Base-by-base conservation (phyloP, 2,329 filamentous ascomycete genomes). In the Aspergillus hortae region DNA sequence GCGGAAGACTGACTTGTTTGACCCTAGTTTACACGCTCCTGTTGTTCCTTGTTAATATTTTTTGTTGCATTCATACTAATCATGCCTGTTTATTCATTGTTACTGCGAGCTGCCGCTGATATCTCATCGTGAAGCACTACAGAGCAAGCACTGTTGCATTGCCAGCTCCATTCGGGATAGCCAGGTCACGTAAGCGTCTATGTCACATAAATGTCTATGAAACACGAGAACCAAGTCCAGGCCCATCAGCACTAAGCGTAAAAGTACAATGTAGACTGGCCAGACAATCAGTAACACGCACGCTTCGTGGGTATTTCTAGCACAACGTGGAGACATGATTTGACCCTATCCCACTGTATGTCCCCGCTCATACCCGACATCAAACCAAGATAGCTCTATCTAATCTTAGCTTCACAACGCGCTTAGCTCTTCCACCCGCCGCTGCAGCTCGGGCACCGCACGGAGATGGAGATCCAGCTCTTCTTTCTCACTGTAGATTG, bases 391-490 rank as follows among this genome's bases (percentile, higher is more conserved):
- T 30, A 30, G 27, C 27, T 11, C 27, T 38, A 38, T n/a, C 35
- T 38, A 38, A 38, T 9, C 12, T 11, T 14, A 7, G 14, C 10
- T n/a, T 17, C 25, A n/a, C 17, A 42, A 56, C 30, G 77, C 78
- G 50, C 80, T 89, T 70, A 97, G 74, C 74, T 97, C 92, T 14
- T 80, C 84, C 67, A 97, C 85, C 50, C 94, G 81, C 69, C 87
- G 86, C 79, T 96, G 87, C 58, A 96, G 81, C 65, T 96, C 92
- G 0, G 90, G 90, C 7, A 97, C 88, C 57, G 90, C 87, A 54
- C 94, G 80, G 47, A 99, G 74, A 69, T 90, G 82, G 46, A 95
- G 77, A 54, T 97, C 92, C 41, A 97, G 78, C 59, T 97, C 92
- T 67, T 99, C 94, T 72, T 89, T 95, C 78, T 97, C 94, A 72